Base-by-base conservation (phyloP, 176 grass and related monocot species). In the Bonia amplexicaulis region DNA sequence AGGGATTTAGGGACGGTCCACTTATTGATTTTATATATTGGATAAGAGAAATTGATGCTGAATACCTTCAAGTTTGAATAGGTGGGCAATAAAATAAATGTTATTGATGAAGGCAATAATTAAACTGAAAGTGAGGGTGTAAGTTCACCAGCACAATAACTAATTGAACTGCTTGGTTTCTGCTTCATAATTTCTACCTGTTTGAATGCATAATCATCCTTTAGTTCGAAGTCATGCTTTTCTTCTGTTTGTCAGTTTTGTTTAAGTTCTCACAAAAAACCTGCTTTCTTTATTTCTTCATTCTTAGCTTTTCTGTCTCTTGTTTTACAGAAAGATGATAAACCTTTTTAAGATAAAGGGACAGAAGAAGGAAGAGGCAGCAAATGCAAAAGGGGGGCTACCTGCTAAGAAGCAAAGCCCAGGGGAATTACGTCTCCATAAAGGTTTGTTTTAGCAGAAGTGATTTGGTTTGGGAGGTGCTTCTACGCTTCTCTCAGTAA, bases 321-420 rank as follows among this genome's bases (percentile, higher is more conserved):
- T 59, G n/a, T 53, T 82, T 14, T 16, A 37, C 67, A 90, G 84
- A 53, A 89, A 73, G 41, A 89, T 91, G 92, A 89, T 94, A 66
- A 94, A 91, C 57, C 89, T 91, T 47, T 87, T 94, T 35, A 89
- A 94, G 76, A 82, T 93, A 27, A 91, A 94, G 67, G 92, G 90
- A 4, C 84, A 91, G 72, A 83, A 85, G 47, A 87, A 42, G 77
- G 77, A 93, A 58, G 88, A 88, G 16, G 78, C 91, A 9, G 82
- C 88, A 42, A 94, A 90, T 84, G 59, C 83, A 12, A 89, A 84
- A 48, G 92, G 87, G 48, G 84, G 59, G 42, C 74, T 84, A 82
- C 46, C 80, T 76, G 75, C 68, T 27, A 89, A 89, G 87, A 94
- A 89, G 80, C 92, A 92, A 81, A 89, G 87, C 64, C 66, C 87